These are phyloP conservation scores for Debaryomycetaceae sp. DNA, from an alignment of 1,139 yeast genomes.

Conservation along the genomic window DNA sequence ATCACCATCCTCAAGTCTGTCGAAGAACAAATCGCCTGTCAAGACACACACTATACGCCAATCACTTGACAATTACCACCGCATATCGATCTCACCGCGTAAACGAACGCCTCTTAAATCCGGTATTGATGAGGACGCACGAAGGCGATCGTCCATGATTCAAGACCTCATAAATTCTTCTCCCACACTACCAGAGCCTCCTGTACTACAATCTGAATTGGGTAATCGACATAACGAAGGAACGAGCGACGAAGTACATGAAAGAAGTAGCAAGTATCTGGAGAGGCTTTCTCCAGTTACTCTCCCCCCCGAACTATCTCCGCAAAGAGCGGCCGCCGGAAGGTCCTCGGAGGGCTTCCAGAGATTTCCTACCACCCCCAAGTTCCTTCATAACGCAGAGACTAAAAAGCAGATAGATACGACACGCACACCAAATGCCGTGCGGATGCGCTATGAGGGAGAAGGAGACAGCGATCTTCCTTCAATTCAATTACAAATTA, in stretches of 20 bases:
- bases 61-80: slow-evolving; percentile 34
- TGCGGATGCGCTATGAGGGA: slow-evolving; percentile 17
- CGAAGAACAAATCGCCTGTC: slow-evolving; percentile 9
- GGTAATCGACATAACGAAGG: slow-evolving; percentile 14
- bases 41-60: slow-evolving; percentile 30
- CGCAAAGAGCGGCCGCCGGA: slow-evolving; percentile 10
- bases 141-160: slow-evolving; percentile 39
- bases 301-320: slow-evolving; percentile 19
- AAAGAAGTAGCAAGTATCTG: slow-evolving; percentile 13
- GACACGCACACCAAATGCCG: slow-evolving; percentile 26
- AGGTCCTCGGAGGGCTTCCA: slow-evolving; percentile 25
- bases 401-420: slow-evolving; percentile 11
- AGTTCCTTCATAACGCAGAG: slow-evolving; percentile 15
- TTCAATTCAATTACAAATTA: slow-evolving; percentile 27
- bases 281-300: slow-evolving; percentile 21
- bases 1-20: slow-evolving; percentile 8
- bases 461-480: slow-evolving; percentile 36
- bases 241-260: slow-evolving; percentile 7
- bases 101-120: slow-evolving; percentile 15
- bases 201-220: slow-evolving; percentile 36
- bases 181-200: slow-evolving; percentile 51
- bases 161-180: slow-evolving; percentile 46
- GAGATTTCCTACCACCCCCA: slow-evolving; percentile 51
- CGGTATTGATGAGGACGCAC: slow-evolving; percentile 14
- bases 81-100: slow-evolving; percentile 34